Percentiles rank a stretch among this genome's conserved stretches.
phyloP scores from a whole-genome alignment of 108 stramenopile species.

The Pseudonitzschia multiseries region DNA sequence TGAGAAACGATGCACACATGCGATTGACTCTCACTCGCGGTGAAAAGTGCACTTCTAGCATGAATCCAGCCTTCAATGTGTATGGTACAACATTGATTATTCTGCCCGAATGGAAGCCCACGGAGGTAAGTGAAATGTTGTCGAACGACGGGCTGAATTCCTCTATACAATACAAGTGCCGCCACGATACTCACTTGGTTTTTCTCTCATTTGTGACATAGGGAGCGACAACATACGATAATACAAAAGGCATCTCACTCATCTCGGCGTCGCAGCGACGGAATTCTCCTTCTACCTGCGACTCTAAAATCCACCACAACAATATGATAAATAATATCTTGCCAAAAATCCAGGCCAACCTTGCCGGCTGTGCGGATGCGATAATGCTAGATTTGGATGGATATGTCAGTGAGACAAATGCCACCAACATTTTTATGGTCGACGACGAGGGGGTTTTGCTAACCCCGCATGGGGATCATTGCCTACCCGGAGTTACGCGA shows the following conservation, averaged over 20 bases:
- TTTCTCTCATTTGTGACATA: neutral
- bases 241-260: conserved; percentile 75
- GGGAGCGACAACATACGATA: conserved; percentile 89
- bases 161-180: neutral
- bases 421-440: conserved; percentile 93
- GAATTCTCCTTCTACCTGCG: conserved; percentile 78
- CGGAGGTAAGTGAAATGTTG: conserved; percentile 41
- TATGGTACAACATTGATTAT: conserved; percentile 90
- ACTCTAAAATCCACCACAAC: conserved; percentile 91
- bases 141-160: neutral
- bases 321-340: conserved; percentile 91
- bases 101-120: conserved; percentile 90
- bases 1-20: conserved; percentile 91
- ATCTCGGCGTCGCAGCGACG: conserved; percentile 79
- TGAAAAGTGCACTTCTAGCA: conserved; percentile 82
- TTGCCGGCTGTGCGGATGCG: conserved; percentile 85
- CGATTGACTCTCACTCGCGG: conserved; percentile 90
- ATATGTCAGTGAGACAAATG: conserved; percentile 91
- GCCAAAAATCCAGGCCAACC: conserved; percentile 94
- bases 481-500: conserved; percentile 89
- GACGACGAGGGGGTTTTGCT: conserved; percentile 67
- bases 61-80: conserved; percentile 93
- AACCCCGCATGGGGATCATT: conserved; percentile 87
- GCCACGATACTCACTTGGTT: neutral
- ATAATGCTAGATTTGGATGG: conserved; percentile 93